phyloP scores from a whole-genome alignment of 257 asterid species.

The Solanum tacnaense region DNA sequence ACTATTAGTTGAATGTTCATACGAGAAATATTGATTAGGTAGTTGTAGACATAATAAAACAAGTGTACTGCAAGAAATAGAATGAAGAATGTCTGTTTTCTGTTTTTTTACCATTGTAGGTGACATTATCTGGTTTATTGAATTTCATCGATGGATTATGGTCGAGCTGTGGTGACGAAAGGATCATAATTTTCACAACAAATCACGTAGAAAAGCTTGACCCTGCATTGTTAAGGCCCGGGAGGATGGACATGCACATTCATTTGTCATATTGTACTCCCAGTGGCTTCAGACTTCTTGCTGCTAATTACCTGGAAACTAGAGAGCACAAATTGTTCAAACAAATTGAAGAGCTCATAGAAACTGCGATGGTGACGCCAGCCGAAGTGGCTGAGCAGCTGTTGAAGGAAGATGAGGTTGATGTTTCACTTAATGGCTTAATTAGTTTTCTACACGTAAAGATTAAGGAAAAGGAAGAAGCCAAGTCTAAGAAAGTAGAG shows the following conservation, averaged over 20 bases:
- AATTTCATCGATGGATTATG: conserved; percentile 67
- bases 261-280: conserved; percentile 55
- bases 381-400: conserved; percentile 76
- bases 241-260: conserved; percentile 75
- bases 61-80: not conserved
- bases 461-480: conserved; percentile 14
- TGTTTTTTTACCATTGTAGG: conserved; percentile 7
- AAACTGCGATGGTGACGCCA: conserved; percentile 32
- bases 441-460: conserved; percentile 28
- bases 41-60: not conserved
- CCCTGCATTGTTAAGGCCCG: conserved; percentile 56
- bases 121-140: conserved; percentile 52
- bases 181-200: conserved; percentile 63
- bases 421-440: conserved; percentile 35
- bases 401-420: conserved; percentile 36
- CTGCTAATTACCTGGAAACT: conserved; percentile 38
- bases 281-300: conserved; percentile 45
- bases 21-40: not conserved
- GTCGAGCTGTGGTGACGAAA: conserved; percentile 64
- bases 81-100: not conserved
- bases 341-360: conserved; percentile 36
- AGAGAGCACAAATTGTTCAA: conserved; percentile 26
- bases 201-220: conserved; percentile 57
- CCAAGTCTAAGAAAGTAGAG: conserved; percentile 7
- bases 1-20: not conserved